Evolutionary conservation across 768 basidiomycete species (phyloP), one percentile per base, ranked within the genome.

Genomic region (Hypholoma sublateritium): DNA sequence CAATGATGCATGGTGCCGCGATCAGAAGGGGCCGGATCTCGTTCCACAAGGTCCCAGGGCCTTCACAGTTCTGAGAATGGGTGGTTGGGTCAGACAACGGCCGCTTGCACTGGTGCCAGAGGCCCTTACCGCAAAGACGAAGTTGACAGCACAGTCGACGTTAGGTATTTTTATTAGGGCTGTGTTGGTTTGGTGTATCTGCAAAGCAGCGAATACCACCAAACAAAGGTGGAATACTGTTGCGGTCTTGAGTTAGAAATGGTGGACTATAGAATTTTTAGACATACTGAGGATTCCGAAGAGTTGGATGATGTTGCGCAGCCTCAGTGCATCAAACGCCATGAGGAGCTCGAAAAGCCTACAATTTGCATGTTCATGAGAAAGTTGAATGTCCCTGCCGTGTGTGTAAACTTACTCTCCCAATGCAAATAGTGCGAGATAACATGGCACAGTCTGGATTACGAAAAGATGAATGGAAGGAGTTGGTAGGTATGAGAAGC

Each of bases 301-400:
- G 2, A 94, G 73, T 67, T 93, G 91, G 35, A 94, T 88, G 62
- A 86, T 77, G 66, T 93, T 94, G 59, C 92, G 83, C 59, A 86
- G 62, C 25, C 87, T 80, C 34, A 94, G 76, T n/a, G 92, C 92
- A 75, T 94, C 92, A 59, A 87, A 82, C 2, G 89, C 88, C 80
- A 94, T 88, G 55, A 86, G 72, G 5, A 92, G 71, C 64, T 93
- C 90, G 59, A 94, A 94, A 1, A 92, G 55, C 69, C 91, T 93
- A 58, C n/a, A 57, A 16, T 53, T 37, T 34, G 16, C 28, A n/a
- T 12, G 41, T 16, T 56, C 12, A 62, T 50, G 16, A 63, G 48
- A 50, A 44, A 44, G 43, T 53, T 41, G 35, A 34, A 34, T 17
- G n/a, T 19, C 14, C 28, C 32, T 37, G 55, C 13, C 12, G 39